Conservation (phyloP, 495 filamentous ascomycete species). For the Penicillium herquei region DNA sequence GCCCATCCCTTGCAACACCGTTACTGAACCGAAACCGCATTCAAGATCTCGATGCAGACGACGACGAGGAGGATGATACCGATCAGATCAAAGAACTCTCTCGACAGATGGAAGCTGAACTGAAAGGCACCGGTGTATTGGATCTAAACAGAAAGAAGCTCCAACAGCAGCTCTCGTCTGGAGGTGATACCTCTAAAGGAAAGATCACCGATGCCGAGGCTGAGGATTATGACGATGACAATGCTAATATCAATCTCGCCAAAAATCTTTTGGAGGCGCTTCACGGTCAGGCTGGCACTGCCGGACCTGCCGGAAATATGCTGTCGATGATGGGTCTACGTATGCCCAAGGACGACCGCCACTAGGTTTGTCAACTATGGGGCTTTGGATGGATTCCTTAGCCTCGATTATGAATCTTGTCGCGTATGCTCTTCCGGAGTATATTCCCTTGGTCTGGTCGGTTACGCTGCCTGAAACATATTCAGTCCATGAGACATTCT, state of each 20-base stretch:
- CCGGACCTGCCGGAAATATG: slow-evolving; percentile 83
- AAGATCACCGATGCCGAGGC: slow-evolving; percentile 15
- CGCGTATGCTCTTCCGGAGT: neutral
- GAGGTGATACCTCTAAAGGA: slow-evolving; percentile 17
- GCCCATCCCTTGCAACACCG: slow-evolving; percentile 18
- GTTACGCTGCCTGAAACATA: neutral
- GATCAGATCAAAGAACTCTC: slow-evolving; percentile 71
- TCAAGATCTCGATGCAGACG: slow-evolving; percentile 46
- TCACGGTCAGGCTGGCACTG: slow-evolving; percentile 78
- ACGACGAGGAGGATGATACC: slow-evolving; percentile 52
- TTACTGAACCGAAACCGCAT: slow-evolving; percentile 36
- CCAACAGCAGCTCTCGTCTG: slow-evolving; percentile 19
- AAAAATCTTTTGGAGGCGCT: slow-evolving; percentile 92
- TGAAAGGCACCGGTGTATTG: slow-evolving; percentile 73
- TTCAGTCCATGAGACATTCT: neutral
- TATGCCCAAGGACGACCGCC: slow-evolving; percentile 71
- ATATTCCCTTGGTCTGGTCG: neutral
- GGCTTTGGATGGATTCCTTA: neutral
- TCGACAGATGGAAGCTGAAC: slow-evolving; percentile 76
- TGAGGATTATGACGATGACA: slow-evolving; percentile 49
- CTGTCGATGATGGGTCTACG: slow-evolving; percentile 79
- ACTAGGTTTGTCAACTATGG: slow-evolving; percentile 2
- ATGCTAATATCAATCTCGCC: slow-evolving; percentile 83
- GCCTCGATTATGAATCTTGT: neutral
- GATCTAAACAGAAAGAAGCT: slow-evolving; percentile 52